Evolutionary conservation across 495 filamentous ascomycete species (phyloP).

Genomic region (Talaromyces thailandensis): DNA sequence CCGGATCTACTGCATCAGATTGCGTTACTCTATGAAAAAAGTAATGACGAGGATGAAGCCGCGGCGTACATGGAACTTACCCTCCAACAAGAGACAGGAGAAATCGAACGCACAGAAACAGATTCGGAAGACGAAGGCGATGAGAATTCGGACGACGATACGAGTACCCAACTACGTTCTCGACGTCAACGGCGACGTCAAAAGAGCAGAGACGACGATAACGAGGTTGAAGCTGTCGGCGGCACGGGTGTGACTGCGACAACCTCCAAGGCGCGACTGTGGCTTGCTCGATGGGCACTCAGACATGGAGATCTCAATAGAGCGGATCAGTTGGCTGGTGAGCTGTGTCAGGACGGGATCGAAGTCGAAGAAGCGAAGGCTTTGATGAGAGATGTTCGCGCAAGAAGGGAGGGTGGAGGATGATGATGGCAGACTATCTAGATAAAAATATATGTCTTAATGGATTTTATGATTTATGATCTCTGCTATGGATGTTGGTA

Average conservation of each 20-base stretch:
- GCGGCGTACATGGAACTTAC: constrained; percentile 92
- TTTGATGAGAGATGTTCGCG: constrained; percentile 79
- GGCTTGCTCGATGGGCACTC: constrained; percentile 82
- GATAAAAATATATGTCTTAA: neutral
- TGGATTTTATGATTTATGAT: neutral
- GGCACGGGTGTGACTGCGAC: constrained; percentile 76
- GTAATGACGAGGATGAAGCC: constrained; percentile 67
- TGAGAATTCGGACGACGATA: constrained; percentile 36
- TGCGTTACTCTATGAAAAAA: constrained; percentile 75
- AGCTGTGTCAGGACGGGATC: constrained; percentile 90
- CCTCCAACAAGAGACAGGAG: constrained; percentile 69
- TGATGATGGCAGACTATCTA: constrained; percentile 1
- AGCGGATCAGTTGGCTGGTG: constrained; percentile 74
- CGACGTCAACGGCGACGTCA: constrained; percentile 17
- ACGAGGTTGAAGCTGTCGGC: constrained; percentile 35
- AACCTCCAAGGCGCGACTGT: constrained; percentile 86
- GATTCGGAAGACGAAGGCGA: constrained; percentile 29
- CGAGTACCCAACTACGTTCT: constrained; percentile 9
- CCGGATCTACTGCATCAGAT: constrained; percentile 87
- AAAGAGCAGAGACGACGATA: constrained; percentile 36
- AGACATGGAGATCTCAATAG: constrained; percentile 59
- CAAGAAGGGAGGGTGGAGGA: constrained; percentile 53
- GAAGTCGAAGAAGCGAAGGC: constrained; percentile 99
- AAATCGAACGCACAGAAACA: constrained; percentile 30
- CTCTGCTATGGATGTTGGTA: neutral